Percentiles rank a stretch among this genome's conserved stretches.
phyloP scores from a whole-genome alignment of 441 rosid genomes.

The Adansonia gregorii region DNA sequence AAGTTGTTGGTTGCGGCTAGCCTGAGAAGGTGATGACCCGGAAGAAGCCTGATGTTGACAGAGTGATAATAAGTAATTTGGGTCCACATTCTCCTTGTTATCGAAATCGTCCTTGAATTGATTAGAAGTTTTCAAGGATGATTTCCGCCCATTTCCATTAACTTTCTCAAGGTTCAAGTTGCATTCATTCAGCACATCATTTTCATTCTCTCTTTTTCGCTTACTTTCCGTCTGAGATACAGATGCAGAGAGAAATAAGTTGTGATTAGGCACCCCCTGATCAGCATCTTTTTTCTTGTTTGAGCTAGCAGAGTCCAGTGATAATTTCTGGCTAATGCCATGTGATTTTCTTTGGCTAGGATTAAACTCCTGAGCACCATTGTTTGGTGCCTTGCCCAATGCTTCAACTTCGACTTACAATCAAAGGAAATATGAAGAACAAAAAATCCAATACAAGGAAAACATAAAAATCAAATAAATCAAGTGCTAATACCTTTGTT shows the following conservation, averaged over 20 bases:
- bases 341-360: slow-evolving; percentile 30
- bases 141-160: slow-evolving; percentile 34
- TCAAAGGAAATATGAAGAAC: background rate
- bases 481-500: slow-evolving; percentile 27
- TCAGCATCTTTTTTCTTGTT: slow-evolving; percentile 25
- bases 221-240: slow-evolving; percentile 28
- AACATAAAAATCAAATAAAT: background rate
- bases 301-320: slow-evolving; percentile 43
- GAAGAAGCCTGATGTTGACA: slow-evolving; percentile 12
- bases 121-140: slow-evolving; percentile 44
- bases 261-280: slow-evolving; percentile 21
- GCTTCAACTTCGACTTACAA: slow-evolving; percentile 46
- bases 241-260: slow-evolving; percentile 9
- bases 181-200: slow-evolving; percentile 16
- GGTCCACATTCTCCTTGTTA: slow-evolving; percentile 27
- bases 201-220: slow-evolving; percentile 37
- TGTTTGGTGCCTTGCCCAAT: slow-evolving; percentile 31
- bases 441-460: slow-evolving; percentile 17
- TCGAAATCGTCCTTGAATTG: slow-evolving; percentile 32
- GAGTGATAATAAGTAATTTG: slow-evolving; percentile 19
- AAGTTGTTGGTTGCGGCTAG: slow-evolving; percentile 19
- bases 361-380: slow-evolving; percentile 34
- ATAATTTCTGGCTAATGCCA: slow-evolving; percentile 42
- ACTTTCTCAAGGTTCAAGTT: slow-evolving; percentile 23
- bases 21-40: slow-evolving; percentile 25